phyloP scores from a whole-genome alignment of 1,284 basidiomycete species.

The Moesziomyces aphidis region DNA sequence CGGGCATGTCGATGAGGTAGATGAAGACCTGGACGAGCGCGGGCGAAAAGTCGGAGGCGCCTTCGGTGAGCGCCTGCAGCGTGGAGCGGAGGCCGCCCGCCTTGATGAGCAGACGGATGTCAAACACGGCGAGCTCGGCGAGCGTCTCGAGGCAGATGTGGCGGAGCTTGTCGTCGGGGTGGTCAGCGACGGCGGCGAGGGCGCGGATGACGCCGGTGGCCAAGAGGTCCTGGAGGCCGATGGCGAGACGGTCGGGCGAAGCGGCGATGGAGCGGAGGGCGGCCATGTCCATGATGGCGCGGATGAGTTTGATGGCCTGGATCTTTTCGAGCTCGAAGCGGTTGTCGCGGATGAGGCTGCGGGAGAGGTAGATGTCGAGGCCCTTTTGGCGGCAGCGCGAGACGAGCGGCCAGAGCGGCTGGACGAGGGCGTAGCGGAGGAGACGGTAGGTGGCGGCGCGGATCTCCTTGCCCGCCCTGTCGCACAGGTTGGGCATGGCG shows the following conservation, averaged over 20 bases:
- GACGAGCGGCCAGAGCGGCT: conserved; percentile 70
- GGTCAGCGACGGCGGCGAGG: conserved; percentile 91
- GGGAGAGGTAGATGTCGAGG: conserved; percentile 87
- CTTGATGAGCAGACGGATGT: conserved; percentile 82
- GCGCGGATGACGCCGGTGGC: conserved; percentile 73
- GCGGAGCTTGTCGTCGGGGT: conserved; percentile 88
- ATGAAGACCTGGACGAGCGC: conserved; percentile 87
- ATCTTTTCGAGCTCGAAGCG: conserved; percentile 88
- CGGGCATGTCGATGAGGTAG: conserved; percentile 85
- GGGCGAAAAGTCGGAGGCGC: conserved; percentile 83
- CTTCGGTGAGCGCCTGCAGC: conserved; percentile 86
- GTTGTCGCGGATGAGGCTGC: conserved; percentile 85
- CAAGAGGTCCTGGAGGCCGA: conserved; percentile 63
- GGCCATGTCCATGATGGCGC: conserved; percentile 77
- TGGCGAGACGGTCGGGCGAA: conserved; percentile 68
- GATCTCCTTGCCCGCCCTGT: conserved; percentile 78
- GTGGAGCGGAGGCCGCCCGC: conserved; percentile 89
- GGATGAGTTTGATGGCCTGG: conserved; percentile 91
- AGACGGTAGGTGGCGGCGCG: conserved; percentile 89
- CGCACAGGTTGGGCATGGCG: conserved; percentile 80
- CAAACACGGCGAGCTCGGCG: conserved; percentile 88
- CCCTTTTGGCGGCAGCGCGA: conserved; percentile 75
- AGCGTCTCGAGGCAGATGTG: conserved; percentile 88
- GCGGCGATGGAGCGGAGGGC: conserved; percentile 33
- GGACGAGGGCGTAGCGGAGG: conserved; percentile 80